Conservation (phyloP, 108 stramenopile species). For the Bacterosira constricta region DNA sequence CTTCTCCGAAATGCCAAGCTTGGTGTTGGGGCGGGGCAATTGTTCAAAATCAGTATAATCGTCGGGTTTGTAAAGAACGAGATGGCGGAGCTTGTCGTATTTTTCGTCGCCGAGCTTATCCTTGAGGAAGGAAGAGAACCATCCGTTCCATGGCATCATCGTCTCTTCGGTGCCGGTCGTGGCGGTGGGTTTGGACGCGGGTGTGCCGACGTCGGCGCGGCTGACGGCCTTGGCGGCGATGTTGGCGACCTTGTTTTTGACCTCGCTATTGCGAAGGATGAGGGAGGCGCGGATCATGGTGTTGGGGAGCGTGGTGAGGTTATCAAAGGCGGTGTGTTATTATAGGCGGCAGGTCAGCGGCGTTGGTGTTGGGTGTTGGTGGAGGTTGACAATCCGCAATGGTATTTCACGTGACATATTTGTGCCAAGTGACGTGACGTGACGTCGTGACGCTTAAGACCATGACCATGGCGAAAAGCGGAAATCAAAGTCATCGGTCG, state of each 20-base stretch:
- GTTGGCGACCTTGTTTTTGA: constrained; percentile 13
- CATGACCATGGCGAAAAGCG: too few relatives aligned
- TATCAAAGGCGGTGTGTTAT: too few relatives aligned
- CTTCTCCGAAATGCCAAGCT: constrained; percentile 53
- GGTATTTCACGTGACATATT: too few relatives aligned
- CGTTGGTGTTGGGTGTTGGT: too few relatives aligned
- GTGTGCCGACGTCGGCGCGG: constrained; percentile 29
- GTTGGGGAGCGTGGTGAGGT: too few relatives aligned
- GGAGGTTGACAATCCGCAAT: too few relatives aligned
- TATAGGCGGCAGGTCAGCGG: too few relatives aligned
- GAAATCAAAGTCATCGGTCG: too few relatives aligned
- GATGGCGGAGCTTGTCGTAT: constrained; percentile 52
- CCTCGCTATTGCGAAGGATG: constrained; percentile 22
- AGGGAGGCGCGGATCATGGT: constrained; percentile 44
- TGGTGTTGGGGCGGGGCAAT: constrained; percentile 54
- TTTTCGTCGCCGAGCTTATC: constrained; percentile 65
- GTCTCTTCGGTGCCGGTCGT: constrained; percentile 53
- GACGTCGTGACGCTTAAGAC: too few relatives aligned
- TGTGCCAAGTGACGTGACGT: too few relatives aligned
- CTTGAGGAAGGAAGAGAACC: constrained; percentile 66
- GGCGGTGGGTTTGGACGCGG: constrained; percentile 24
- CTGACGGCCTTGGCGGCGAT: constrained; percentile 38
- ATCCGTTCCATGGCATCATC: constrained; percentile 91
- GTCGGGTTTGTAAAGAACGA: constrained; percentile 71
- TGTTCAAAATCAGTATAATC: constrained; percentile 66